Conservation (phyloP, 257 asterid species). For the Ehretia macrophylla region DNA sequence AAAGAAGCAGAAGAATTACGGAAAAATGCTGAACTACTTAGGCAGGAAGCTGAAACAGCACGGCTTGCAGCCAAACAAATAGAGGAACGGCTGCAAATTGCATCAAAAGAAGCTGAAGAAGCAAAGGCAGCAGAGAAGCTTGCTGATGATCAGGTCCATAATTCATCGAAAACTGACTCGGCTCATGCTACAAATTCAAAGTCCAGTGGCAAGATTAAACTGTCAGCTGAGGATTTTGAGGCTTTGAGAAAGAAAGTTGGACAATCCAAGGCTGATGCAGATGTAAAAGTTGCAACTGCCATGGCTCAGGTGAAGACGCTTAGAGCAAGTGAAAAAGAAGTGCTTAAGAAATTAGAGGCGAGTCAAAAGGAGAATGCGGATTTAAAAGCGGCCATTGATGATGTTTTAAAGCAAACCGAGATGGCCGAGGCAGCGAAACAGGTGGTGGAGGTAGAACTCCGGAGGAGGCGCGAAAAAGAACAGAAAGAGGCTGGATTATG, state of each 20-base stretch:
- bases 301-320: constrained; percentile 36
- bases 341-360: constrained; percentile 13
- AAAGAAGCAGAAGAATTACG: constrained; percentile 38
- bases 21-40: constrained; percentile 23
- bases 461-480: constrained; percentile 11
- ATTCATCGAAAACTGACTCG: constrained; percentile 17
- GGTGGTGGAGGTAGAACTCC: constrained; percentile 22
- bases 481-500: neutral
- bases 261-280: constrained; percentile 23
- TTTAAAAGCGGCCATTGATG: constrained; percentile 20
- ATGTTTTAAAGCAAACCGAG: constrained; percentile 22
- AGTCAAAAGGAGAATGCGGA: constrained; percentile 10
- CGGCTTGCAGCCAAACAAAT: constrained; percentile 32
- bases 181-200: constrained; percentile 11
- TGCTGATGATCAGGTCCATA: constrained; percentile 37
- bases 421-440: constrained; percentile 24
- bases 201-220: constrained; percentile 20
- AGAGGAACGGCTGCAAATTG: constrained; percentile 45
- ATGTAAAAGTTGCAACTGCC: constrained; percentile 32
- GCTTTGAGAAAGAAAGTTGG: constrained; percentile 20
- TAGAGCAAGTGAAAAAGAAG: constrained; percentile 11
- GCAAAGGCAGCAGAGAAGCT: constrained; percentile 54
- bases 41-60: constrained; percentile 52
- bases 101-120: constrained; percentile 41
- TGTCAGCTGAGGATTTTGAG: constrained; percentile 22